These are phyloP conservation scores for Atkinsonella hypoxylon DNA, from an alignment of 2,329 filamentous ascomycete genomes.

Conservation along the genomic window DNA sequence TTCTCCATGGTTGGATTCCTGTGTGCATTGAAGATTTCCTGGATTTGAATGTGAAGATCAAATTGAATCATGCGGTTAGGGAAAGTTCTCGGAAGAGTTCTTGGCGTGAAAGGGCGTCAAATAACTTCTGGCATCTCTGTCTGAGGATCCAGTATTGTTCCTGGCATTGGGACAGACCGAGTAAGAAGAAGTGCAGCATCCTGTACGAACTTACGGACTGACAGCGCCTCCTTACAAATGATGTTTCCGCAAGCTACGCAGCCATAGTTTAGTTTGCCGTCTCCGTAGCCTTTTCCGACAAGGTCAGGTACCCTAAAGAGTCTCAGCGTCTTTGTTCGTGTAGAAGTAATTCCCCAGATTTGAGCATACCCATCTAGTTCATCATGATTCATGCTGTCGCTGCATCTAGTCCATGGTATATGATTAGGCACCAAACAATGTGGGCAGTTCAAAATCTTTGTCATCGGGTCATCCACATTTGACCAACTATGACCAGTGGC, in stretches of 20 bases:
- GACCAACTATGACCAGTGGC: slow-evolving; percentile 45
- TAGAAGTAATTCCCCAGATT: neutral
- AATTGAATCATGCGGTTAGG: slow-evolving; percentile 45
- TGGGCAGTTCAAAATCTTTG: slow-evolving; percentile 43
- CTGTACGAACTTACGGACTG: slow-evolving; percentile 47
- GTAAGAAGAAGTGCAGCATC: slow-evolving; percentile 7
- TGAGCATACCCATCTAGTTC: neutral
- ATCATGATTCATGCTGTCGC: slow-evolving; percentile 16
- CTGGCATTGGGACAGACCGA: slow-evolving; percentile 43
- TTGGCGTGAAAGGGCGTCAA: slow-evolving; percentile 7
- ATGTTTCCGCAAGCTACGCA: slow-evolving; percentile 39
- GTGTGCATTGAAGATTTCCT: slow-evolving; percentile 24
- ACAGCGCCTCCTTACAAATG: slow-evolving; percentile 46
- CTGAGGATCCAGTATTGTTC: slow-evolving; percentile 47
- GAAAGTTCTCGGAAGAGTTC: slow-evolving; percentile 31
- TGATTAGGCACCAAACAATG: slow-evolving; percentile 29
- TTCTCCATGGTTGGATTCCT: slow-evolving; percentile 33
- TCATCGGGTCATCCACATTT: slow-evolving; percentile 37
- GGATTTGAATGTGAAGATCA: slow-evolving; percentile 30
- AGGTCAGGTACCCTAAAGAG: neutral
- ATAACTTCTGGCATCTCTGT: slow-evolving; percentile 36
- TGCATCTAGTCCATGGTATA: slow-evolving; percentile 50
- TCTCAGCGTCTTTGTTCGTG: neutral
- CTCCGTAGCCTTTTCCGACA: slow-evolving; percentile 38
- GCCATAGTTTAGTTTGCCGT: slow-evolving; percentile 34